A percentile compares a stretch with the other conserved stretches of the same genome.
phyloP scores from a whole-genome alignment of 1,284 basidiomycete genomes.

The Schizophyllum commune region DNA sequence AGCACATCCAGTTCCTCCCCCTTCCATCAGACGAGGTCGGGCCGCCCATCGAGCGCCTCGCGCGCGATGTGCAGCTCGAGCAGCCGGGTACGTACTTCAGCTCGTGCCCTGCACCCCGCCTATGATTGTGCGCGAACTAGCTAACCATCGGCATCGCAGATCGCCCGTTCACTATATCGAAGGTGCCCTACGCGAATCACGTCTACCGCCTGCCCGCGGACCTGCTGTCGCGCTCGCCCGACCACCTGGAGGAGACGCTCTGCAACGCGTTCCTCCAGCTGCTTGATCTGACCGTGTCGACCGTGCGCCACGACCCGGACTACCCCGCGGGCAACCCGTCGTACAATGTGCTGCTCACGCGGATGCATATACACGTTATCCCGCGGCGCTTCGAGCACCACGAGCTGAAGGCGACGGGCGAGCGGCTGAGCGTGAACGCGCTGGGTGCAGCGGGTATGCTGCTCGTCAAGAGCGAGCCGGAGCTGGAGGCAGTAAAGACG shows the following conservation, averaged over 20 bases:
- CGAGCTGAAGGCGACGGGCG: conserved; percentile 40
- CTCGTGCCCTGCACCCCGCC: neutral
- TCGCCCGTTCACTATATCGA: conserved; percentile 60
- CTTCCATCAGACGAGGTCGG: conserved; percentile 47
- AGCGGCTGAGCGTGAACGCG: conserved; percentile 66
- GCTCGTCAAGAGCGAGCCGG: conserved; percentile 71
- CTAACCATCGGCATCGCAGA: conserved; percentile 34
- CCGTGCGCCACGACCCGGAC: conserved; percentile 56
- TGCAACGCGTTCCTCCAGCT: conserved; percentile 64
- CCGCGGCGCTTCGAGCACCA: conserved; percentile 61
- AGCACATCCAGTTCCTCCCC: conserved; percentile 80
- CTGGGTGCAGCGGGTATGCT: conserved; percentile 85
- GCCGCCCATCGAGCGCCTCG: conserved; percentile 69
- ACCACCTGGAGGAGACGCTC: conserved; percentile 47
- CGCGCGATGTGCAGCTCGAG: conserved; percentile 50
- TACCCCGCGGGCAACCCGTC: conserved; percentile 59
- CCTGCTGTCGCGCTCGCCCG: conserved; percentile 33
- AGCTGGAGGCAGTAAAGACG: conserved; percentile 58
- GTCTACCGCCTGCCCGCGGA: conserved; percentile 57
- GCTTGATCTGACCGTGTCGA: conserved; percentile 73
- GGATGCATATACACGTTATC: conserved; percentile 78
- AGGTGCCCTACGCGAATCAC: conserved; percentile 75
- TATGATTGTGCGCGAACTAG: neutral
- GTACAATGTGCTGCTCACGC: conserved; percentile 79
- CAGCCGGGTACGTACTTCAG: conserved; percentile 37